Evolutionary conservation across 306 rosid species (phyloP).

Genomic region (Gillenia trifoliata): DNA sequence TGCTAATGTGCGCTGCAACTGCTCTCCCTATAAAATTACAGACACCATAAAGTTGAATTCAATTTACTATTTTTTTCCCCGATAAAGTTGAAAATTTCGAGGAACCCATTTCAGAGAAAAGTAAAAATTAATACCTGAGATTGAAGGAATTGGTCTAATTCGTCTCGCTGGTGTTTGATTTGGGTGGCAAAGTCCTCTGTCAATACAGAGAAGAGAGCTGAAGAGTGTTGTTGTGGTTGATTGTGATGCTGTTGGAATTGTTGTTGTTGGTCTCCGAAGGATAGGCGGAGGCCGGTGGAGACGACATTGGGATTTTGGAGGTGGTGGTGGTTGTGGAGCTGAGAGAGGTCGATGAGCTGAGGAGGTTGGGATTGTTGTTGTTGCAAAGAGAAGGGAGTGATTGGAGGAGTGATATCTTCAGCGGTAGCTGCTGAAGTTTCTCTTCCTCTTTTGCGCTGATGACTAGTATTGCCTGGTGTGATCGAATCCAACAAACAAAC

Average conservation of each 20-base stretch:
- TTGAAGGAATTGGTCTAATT: slow-evolving; percentile 68
- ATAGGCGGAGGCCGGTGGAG: slow-evolving; percentile 82
- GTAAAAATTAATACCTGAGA: slow-evolving; percentile 49
- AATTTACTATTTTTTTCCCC: not conserved
- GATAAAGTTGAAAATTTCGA: not conserved
- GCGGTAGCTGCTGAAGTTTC: slow-evolving; percentile 35
- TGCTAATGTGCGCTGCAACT: slow-evolving; percentile 53
- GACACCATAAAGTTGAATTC: not conserved
- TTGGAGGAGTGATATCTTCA: slow-evolving; percentile 29
- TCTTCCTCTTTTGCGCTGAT: slow-evolving; percentile 74
- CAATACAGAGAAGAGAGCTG: slow-evolving; percentile 44
- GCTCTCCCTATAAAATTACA: slow-evolving; percentile 49
- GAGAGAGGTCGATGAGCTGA: slow-evolving; percentile 76
- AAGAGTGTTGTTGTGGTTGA: slow-evolving; percentile 37
- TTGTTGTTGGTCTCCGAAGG: slow-evolving; percentile 55
- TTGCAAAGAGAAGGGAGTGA: slow-evolving; percentile 50
- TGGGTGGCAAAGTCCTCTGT: slow-evolving; percentile 54
- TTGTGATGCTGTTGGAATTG: slow-evolving; percentile 18
- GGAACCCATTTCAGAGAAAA: slow-evolving; percentile 16
- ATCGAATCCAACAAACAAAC: not conserved
- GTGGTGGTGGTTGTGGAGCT: slow-evolving; percentile 52
- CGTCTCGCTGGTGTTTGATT: slow-evolving; percentile 68
- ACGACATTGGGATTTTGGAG: slow-evolving; percentile 61
- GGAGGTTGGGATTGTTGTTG: slow-evolving; percentile 40
- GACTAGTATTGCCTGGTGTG: slow-evolving; percentile 25